These are phyloP conservation scores for Pisolithus sp. DNA, from an alignment of 768 basidiomycete genomes.

Conservation along the genomic window DNA sequence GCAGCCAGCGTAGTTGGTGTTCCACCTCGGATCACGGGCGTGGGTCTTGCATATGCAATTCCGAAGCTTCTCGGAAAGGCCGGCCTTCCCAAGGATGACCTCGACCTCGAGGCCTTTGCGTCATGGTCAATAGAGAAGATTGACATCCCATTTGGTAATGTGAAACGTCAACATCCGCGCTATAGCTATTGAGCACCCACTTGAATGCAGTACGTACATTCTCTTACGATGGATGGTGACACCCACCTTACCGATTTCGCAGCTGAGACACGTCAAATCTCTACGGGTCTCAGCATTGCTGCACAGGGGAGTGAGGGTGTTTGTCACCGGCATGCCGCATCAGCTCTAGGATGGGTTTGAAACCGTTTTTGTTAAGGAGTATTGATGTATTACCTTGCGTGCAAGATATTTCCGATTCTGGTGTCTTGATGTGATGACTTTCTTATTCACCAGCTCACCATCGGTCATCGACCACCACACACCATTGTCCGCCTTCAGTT, in stretches of 20 bases:
- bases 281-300: conserved; percentile 75
- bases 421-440: no score
- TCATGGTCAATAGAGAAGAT: conserved; percentile 71
- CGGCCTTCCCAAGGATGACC: conserved; percentile 55
- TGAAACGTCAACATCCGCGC: conserved; percentile 86
- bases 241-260: conserved; percentile 5
- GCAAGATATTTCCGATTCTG: not conserved
- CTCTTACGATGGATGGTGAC: not conserved
- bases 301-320: conserved; percentile 69
- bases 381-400: conserved; percentile 32
- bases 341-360: conserved; percentile 89
- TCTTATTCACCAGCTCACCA: no score
- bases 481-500: no score
- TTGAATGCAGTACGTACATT: conserved; percentile 67
- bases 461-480: no score
- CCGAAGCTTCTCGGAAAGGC: conserved; percentile 63
- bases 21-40: conserved; percentile 84
- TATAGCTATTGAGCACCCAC: conserved; percentile 84
- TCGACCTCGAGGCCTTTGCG: conserved; percentile 92
- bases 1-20: conserved; percentile 68
- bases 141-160: conserved; percentile 67
- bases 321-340: conserved; percentile 91
- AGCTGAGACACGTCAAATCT: conserved; percentile 85
- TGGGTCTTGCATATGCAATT: conserved; percentile 87
- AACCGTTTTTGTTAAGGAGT: conserved; percentile 82